phyloP scores from a whole-genome alignment of 768 basidiomycete genomes.

The Tylopilus balloui region DNA sequence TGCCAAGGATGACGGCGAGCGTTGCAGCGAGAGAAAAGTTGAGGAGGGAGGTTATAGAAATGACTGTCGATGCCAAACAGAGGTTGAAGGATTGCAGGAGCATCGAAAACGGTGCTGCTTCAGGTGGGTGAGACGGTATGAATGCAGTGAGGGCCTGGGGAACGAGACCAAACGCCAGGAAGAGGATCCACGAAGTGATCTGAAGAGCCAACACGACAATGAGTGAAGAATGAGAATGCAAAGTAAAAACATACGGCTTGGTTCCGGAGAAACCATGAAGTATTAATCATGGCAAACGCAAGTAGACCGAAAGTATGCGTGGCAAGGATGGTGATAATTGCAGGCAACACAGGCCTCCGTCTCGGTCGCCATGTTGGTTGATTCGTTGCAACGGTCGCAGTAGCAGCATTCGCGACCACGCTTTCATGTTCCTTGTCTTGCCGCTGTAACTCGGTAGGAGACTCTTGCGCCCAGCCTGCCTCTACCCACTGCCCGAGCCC shows the following conservation, averaged over 20 bases:
- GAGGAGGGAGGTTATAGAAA: slow-evolving; percentile 81
- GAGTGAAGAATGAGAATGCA: not conserved
- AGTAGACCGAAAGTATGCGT: slow-evolving; percentile 55
- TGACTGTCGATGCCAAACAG: slow-evolving; percentile 79
- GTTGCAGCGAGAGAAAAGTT: slow-evolving; percentile 87
- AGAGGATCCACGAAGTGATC: slow-evolving; percentile 30
- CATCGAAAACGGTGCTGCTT: slow-evolving; percentile 38
- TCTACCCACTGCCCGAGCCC: slow-evolving; percentile 74
- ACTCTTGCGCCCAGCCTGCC: slow-evolving; percentile 48
- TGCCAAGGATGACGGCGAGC: slow-evolving; percentile 58
- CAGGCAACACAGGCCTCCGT: slow-evolving; percentile 50
- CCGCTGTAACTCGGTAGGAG: not conserved
- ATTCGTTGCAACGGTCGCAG: not conserved
- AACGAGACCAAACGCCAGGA: slow-evolving; percentile 29
- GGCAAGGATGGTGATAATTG: slow-evolving; percentile 46
- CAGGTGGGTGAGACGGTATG: slow-evolving; percentile 22
- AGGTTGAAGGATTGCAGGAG: slow-evolving; percentile 73
- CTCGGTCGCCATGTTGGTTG: slow-evolving; percentile 24
- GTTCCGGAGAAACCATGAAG: slow-evolving; percentile 40
- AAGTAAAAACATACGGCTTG: slow-evolving; percentile 34
- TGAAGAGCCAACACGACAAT: slow-evolving; percentile 21
- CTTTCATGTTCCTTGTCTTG: slow-evolving; percentile 10
- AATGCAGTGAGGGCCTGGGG: slow-evolving; percentile 33
- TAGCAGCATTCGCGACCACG: slow-evolving; percentile 1
- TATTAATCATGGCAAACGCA: slow-evolving; percentile 47